phyloP scores from a whole-genome alignment of 768 basidiomycete genomes.

The Amanita pseudoporphyria region DNA sequence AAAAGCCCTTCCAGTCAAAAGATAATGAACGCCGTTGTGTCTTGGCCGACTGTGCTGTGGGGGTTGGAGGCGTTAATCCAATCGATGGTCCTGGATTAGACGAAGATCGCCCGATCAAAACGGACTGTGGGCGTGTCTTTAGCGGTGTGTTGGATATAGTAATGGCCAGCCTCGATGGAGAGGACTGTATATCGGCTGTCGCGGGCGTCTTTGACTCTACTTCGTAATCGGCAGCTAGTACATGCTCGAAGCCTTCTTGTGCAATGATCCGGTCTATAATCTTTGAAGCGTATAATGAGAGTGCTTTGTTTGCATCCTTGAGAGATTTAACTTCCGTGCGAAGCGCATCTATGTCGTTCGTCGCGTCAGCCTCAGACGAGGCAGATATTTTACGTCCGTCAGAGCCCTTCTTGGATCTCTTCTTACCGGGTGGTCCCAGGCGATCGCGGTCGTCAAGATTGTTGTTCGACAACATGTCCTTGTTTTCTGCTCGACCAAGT shows the following conservation, averaged over 20 bases:
- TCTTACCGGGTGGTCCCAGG: conserved; percentile 35
- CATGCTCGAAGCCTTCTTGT: conserved; percentile 95
- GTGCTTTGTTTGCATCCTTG: conserved; percentile 92
- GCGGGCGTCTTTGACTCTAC: conserved; percentile 41
- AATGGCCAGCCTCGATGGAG: conserved; percentile 15
- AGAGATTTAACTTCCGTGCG: conserved; percentile 84
- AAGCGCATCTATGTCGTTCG: conserved; percentile 64
- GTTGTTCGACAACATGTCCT: conserved; percentile 60
- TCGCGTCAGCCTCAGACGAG: conserved; percentile 30
- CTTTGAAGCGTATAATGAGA: conserved; percentile 93
- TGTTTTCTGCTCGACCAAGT: conserved; percentile 85
- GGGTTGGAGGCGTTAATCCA: conserved; percentile 15
- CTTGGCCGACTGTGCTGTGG: conserved; percentile 25
- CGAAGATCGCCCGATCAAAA: conserved; percentile 36
- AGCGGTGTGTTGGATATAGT: conserved; percentile 20
- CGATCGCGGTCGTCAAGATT: conserved; percentile 42
- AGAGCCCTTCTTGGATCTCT: conserved; percentile 38
- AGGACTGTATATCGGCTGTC: conserved; percentile 24
- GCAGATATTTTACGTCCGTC: conserved; percentile 28
- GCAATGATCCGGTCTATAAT: conserved; percentile 96
- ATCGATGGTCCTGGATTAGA: conserved; percentile 22
- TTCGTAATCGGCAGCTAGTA: conserved; percentile 88
- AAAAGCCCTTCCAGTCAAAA: conserved; percentile 76
- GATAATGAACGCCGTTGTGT: conserved; percentile 68
- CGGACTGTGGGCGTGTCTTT: conserved; percentile 56